Conservation (phyloP, 2,329 filamentous ascomycete species). For the Mollisiaceae sp. region DNA sequence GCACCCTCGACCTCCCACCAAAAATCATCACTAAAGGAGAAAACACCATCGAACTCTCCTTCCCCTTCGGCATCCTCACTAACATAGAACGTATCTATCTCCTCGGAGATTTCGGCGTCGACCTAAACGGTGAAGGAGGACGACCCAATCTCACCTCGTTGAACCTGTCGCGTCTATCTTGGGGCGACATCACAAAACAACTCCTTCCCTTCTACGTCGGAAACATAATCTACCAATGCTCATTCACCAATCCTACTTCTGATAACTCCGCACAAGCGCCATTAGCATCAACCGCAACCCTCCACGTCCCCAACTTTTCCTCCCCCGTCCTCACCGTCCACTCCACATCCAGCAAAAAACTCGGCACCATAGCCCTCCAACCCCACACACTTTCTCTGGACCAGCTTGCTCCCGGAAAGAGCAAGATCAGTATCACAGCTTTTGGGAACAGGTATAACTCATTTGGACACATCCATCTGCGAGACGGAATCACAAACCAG, state of each 20-base stretch:
- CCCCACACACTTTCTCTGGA: slow-evolving; percentile 35
- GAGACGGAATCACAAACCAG: slow-evolving; percentile 31
- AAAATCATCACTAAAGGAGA: slow-evolving; percentile 33
- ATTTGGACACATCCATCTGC: slow-evolving; percentile 40
- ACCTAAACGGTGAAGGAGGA: slow-evolving; percentile 19
- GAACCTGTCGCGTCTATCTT: slow-evolving; percentile 24
- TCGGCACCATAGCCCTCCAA: slow-evolving; percentile 37
- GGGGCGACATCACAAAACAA: slow-evolving; percentile 39
- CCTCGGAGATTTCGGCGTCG: slow-evolving; percentile 39
- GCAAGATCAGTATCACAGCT: slow-evolving; percentile 34
- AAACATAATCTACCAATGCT: slow-evolving; percentile 37
- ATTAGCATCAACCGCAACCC: slow-evolving; percentile 10
- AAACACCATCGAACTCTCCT: slow-evolving; percentile 35
- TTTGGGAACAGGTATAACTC: slow-evolving; percentile 41
- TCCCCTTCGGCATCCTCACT: slow-evolving; percentile 40
- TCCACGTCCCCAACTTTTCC: slow-evolving; percentile 35
- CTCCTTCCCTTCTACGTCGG: slow-evolving; percentile 42
- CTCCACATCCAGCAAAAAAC: slow-evolving; percentile 16
- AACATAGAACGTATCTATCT: slow-evolving; percentile 43
- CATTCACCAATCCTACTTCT: slow-evolving; percentile 14
- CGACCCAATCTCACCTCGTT: slow-evolving; percentile 21
- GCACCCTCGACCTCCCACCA: slow-evolving; percentile 33
- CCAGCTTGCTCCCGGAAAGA: slow-evolving; percentile 21
- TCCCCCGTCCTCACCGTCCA: slow-evolving; percentile 35
- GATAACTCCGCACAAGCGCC: no score